Percentiles rank a stretch among this genome's conserved stretches.
These are phyloP conservation scores for Termitomyces sp. DNA, from an alignment of 1,284 basidiomycete species.

Conservation along the genomic window DNA sequence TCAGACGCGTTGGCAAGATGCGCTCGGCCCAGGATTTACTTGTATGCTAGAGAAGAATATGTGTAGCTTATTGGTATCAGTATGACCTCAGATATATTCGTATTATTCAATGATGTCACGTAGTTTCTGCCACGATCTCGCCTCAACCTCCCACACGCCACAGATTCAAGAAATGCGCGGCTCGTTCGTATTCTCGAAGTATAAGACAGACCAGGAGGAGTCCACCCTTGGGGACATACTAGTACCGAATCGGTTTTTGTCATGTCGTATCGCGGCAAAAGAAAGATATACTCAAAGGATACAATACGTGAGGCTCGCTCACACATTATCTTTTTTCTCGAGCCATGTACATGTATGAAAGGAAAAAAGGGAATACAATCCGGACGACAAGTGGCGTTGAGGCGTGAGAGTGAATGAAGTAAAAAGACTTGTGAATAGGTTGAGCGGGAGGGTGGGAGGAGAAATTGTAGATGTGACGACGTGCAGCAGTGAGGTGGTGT, in stretches of 20 bases:
- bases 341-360: not conserved
- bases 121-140: no score
- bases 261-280: conserved; percentile 13
- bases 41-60: no score
- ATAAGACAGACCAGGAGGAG: no score
- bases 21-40: no score
- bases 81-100: conserved; percentile 60
- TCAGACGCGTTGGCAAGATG: no score
- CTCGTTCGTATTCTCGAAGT: no score
- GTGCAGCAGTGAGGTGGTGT: not conserved
- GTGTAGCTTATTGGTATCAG: conserved; percentile 73
- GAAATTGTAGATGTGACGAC: conserved; percentile 7
- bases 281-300: conserved; percentile 11
- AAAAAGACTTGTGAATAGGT: not conserved
- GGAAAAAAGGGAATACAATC: not conserved
- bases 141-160: no score
- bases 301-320: conserved; percentile 25
- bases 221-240: no score
- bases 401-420: conserved; percentile 6
- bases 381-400: not conserved
- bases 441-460: not conserved
- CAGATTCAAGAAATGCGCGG: no score
- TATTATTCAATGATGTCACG: no score
- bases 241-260: conserved; percentile 1
- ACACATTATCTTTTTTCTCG: conserved; percentile 17